Conservation (phyloP, 192 early-diverging fungal genomes). For the Coemansia sp. region DNA sequence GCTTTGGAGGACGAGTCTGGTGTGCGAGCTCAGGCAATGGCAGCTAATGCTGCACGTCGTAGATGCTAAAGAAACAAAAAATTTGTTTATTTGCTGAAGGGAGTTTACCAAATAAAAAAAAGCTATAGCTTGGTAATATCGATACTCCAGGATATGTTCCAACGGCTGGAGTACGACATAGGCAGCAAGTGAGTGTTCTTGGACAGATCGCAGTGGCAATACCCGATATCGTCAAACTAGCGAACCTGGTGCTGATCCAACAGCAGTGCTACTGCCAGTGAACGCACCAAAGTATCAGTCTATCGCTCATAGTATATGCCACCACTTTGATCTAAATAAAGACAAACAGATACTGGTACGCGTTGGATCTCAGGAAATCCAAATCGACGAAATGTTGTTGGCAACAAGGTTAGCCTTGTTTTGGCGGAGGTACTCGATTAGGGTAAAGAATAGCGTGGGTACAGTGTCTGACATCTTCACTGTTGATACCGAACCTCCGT, state of each 20-base stretch:
- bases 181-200: conserved; percentile 37
- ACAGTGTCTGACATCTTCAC: conserved; percentile 34
- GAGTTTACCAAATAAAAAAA: background rate
- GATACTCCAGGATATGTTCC: conserved; percentile 8
- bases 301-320: conserved; percentile 89
- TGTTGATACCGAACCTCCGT: conserved; percentile 33
- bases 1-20: background rate
- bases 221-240: conserved; percentile 74
- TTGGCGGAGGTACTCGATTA: conserved; percentile 14
- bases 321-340: conserved; percentile 70
- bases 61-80: background rate
- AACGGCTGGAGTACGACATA: conserved; percentile 34
- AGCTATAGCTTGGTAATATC: background rate
- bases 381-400: conserved; percentile 52
- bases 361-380: conserved; percentile 62
- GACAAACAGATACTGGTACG: conserved; percentile 67
- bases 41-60: background rate
- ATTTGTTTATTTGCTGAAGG: background rate
- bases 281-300: conserved; percentile 66
- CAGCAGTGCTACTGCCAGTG: conserved; percentile 62
- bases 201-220: conserved; percentile 47
- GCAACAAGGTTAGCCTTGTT: conserved; percentile 24
- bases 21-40: conserved; percentile 1
- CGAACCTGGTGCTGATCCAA: conserved; percentile 60
- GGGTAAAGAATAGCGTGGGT: conserved; percentile 34